Base-by-base conservation (phyloP, 441 rosid species). In the Geranium incanum region DNA sequence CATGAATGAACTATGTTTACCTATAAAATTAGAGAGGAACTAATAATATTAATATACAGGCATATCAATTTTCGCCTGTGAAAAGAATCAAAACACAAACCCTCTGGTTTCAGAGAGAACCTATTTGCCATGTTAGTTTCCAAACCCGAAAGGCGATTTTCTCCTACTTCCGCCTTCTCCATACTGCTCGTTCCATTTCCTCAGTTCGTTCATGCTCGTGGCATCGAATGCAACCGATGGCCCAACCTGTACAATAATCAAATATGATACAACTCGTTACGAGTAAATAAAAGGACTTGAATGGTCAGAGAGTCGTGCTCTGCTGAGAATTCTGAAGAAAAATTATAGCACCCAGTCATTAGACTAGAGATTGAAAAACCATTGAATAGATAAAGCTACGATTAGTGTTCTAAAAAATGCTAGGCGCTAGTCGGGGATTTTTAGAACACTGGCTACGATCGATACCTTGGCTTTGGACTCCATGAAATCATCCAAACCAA, bases 171-270 rank as follows among this genome's bases (percentile, higher is more conserved):
- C 97, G 18, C 91, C 97, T 81, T 92, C 99, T 36, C 99, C 99
- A 18, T 92, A 92, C 65, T 92, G 97, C 70, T 92, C 97, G 6
- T 94, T 94, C 99, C 99, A 94, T 86, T 94, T 94, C 76, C 99
- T 83, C 73, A 92, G 84, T 86, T 90, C 97, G 18, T 90, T 92
- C 99, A 94, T 94, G 72, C 88, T 88, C 0, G 94, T 67, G 0
- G 99, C 97, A 68, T 92, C 97, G 5, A 78, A 89, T 3, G 99
- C 86, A 66, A 94, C 94, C 0, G 97, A 94, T 19, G 99, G 97
- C 6, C 97, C 92, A 55, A 94, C 99, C 99, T 94, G 36, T 13
- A 48, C 7, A 36, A 5, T 36, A 62, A 15, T 41, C 9, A 41
- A 41, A 41, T 6, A 41, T 9, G 48, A 41, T 41, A 6, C 7